Conservation (phyloP, 106 monocot genomes). For the Dioscorea alata region DNA sequence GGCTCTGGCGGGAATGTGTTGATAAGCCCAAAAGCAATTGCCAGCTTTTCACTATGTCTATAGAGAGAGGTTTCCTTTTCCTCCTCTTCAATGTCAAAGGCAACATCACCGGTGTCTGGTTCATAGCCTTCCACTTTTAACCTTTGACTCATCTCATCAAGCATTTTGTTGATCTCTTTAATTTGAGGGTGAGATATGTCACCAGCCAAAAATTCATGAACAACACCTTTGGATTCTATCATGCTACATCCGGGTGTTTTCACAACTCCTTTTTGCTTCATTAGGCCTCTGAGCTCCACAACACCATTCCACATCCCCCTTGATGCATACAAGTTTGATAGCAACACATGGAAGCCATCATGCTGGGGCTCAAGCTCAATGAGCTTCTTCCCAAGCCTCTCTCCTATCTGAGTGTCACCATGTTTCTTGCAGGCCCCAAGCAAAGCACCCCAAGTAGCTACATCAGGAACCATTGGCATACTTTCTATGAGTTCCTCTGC, state of each 20-base stretch:
- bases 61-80: conserved; percentile 8
- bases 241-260: conserved; percentile 36
- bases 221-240: conserved; percentile 27
- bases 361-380: conserved; percentile 31
- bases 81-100: conserved; percentile 11
- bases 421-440: conserved; percentile 38
- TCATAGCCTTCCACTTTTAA: conserved; percentile 5
- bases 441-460: conserved; percentile 38
- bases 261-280: conserved; percentile 26
- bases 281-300: conserved; percentile 16
- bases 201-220: conserved; percentile 10
- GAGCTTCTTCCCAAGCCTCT: conserved; percentile 25
- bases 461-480: conserved; percentile 41
- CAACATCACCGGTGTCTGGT: conserved; percentile 3
- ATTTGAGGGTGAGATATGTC: conserved; percentile 6
- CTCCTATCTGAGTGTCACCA: conserved; percentile 22
- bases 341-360: conserved; percentile 23
- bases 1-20: conserved; percentile 4
- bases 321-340: conserved; percentile 38
- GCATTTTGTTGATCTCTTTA: conserved; percentile 7
- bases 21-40: conserved; percentile 14
- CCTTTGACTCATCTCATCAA: conserved; percentile 2
- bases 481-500: conserved; percentile 32
- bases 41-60: conserved; percentile 12
- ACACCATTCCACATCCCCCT: conserved; percentile 30